phyloP scores from a whole-genome alignment of 805 yeast species.

The Wickerhamiella domercqiae region DNA sequence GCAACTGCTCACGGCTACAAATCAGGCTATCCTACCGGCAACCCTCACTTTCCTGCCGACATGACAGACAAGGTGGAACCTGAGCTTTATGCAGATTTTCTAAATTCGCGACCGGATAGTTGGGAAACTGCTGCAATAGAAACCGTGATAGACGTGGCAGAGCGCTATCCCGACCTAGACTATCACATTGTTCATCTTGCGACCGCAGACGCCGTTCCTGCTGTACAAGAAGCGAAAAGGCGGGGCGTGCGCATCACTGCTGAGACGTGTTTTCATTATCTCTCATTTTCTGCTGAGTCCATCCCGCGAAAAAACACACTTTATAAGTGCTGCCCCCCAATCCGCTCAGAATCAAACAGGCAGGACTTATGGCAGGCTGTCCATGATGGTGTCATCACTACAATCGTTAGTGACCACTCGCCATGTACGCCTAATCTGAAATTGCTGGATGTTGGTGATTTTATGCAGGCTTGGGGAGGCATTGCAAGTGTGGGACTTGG shows the following conservation, averaged over 20 bases:
- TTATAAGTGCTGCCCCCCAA: conserved; percentile 93
- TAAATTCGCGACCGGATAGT: conserved; percentile 79
- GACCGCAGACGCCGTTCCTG: conserved; percentile 64
- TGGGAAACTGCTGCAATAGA: conserved; percentile 77
- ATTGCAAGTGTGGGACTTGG: conserved; percentile 88
- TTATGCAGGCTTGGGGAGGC: conserved; percentile 93
- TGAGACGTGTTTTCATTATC: conserved; percentile 90
- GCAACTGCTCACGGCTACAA: conserved; percentile 1
- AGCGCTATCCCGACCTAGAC: conserved; percentile 24
- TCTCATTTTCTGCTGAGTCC: conserved; percentile 58
- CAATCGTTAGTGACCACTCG: conserved; percentile 90
- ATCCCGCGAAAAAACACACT: conserved; percentile 67
- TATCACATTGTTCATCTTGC: conserved; percentile 87
- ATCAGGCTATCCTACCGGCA: conserved; percentile 7
- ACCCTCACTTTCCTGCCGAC: conserved; percentile 2
- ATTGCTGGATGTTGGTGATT: conserved; percentile 70
- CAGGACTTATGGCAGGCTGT: conserved; percentile 66
- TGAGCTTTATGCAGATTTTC: conserved; percentile 44
- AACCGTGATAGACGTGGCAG: conserved; percentile 49
- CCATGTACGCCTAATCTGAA: conserved; percentile 91
- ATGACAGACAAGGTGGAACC: background rate
- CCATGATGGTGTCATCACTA: conserved; percentile 43
- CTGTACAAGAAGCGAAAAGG: conserved; percentile 47
- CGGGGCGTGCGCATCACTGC: conserved; percentile 39
- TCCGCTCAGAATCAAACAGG: conserved; percentile 59